Conservation (phyloP, 441 rosid genomes). For the Adansonia madagascariensis region DNA sequence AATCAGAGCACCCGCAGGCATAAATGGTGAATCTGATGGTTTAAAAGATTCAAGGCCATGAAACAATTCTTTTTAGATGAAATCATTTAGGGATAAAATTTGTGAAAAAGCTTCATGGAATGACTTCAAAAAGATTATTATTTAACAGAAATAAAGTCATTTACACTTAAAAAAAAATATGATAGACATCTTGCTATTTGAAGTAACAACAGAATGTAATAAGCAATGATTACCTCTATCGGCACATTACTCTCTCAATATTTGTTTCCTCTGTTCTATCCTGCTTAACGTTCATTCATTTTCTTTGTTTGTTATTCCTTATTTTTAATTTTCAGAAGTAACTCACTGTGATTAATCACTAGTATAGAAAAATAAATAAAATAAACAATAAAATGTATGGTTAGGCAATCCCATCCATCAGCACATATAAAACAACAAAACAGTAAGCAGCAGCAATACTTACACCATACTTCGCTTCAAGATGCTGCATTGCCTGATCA, state of each 20-base stretch:
- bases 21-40: not conserved
- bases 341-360: not conserved
- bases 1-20: not conserved
- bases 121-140: not conserved
- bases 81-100: not conserved
- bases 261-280: not conserved
- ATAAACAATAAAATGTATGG: not conserved
- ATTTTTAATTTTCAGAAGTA: not conserved
- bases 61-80: not conserved
- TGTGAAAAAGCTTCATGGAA: not conserved
- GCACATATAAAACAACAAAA: not conserved
- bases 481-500: constrained; percentile 92
- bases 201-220: not conserved
- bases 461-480: constrained; percentile 78
- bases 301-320: not conserved
- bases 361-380: not conserved
- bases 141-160: not conserved
- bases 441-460: constrained; percentile 38
- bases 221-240: not conserved
- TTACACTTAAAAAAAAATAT: not conserved
- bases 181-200: not conserved
- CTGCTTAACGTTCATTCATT: not conserved
- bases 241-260: not conserved
- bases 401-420: not conserved
- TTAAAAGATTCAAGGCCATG: not conserved